Percentiles rank a stretch among this genome's conserved stretches.
Evolutionary conservation across 2,329 filamentous ascomycete genomes (phyloP).

Genomic region (Alternaria burnsii): DNA sequence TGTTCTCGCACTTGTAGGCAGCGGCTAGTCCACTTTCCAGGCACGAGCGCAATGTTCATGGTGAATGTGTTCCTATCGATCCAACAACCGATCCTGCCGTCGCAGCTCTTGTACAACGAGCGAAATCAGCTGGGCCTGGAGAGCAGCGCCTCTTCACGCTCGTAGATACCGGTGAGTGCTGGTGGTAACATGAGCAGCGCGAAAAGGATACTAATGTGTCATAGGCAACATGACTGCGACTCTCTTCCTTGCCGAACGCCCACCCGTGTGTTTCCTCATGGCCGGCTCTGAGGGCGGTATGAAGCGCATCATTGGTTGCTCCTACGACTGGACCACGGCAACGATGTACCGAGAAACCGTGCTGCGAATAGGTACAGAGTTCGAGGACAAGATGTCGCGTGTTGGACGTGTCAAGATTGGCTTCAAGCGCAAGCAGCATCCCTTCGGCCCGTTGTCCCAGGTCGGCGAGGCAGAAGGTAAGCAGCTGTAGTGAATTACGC

Average conservation of each 20-base stretch:
- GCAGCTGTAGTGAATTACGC: slow-evolving; percentile 4
- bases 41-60: slow-evolving; percentile 41
- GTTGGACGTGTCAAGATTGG: slow-evolving; percentile 45
- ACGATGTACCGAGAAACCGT: slow-evolving; percentile 58
- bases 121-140: slow-evolving; percentile 32
- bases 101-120: slow-evolving; percentile 30
- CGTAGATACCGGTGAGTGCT: slow-evolving; percentile 46
- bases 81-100: slow-evolving; percentile 37
- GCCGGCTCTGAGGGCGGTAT: slow-evolving; percentile 57
- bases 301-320: slow-evolving; percentile 57
- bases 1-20: background rate
- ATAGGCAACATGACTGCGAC: slow-evolving; percentile 56
- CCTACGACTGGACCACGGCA: slow-evolving; percentile 55
- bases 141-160: slow-evolving; percentile 40
- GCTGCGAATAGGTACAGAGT: slow-evolving; percentile 52
- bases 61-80: slow-evolving; percentile 45
- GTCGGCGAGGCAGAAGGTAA: slow-evolving; percentile 34
- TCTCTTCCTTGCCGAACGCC: slow-evolving; percentile 51
- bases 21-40: slow-evolving; percentile 42
- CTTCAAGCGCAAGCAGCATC: slow-evolving; percentile 39
- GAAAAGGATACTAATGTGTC: background rate
- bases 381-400: slow-evolving; percentile 49
- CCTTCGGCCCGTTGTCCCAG: slow-evolving; percentile 41
- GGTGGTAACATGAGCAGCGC: too few relatives aligned
- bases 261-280: slow-evolving; percentile 55